Evolutionary conservation across 768 basidiomycete genomes (phyloP), one percentile per base, ranked within the genome.

Genomic region (Tubosaeta brunneosetosa): DNA sequence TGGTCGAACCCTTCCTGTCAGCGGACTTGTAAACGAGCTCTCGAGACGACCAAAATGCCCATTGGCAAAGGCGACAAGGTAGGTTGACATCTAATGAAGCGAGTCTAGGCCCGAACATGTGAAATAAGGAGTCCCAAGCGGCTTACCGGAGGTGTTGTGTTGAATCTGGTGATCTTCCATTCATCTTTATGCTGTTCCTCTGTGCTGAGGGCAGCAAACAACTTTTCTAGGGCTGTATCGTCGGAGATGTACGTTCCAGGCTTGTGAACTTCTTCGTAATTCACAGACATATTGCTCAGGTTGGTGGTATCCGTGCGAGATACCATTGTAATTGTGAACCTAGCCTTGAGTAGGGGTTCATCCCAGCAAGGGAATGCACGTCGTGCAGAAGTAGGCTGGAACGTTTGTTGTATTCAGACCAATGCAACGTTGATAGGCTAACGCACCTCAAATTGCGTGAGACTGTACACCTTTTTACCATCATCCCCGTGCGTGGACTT

Each of bases 311-410:
- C 81, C 9, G 72, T 74, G 54, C 84, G 82, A n/a, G 91, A 90
- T 61, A 94, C 77, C 77, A 94, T 75, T 13, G 85, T 86, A 53
- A 93, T 73, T 0, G 78, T 63, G 65, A 86, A 90, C 3, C 86
- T 92, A 0, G 93, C 87, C 68, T 97, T 97, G 59, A 94, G 76
- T 34, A 82, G 76, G 14, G 94, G 95, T 65, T 97, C 94, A 65
- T 97, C 94, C 90, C 91, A 95, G 73, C 86, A 91, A 26, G 90
- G 90, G 68, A 91, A 89, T 6, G 86, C 82, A 38, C 82, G 78
- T 46, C 94, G 76, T 9, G 94, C 94, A 53, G 85, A 85, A 37
- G 90, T 95, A 36, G 94, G 85, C 86, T 95, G 57, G 14, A 36
- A 32, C 9, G 10, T 36, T 36, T 31, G 16, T 49, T 47, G 14